A percentile compares a stretch with the other conserved stretches of the same genome.
phyloP scores from a whole-genome alignment of 345 rosid genomes.

The Populus pruinosa region DNA sequence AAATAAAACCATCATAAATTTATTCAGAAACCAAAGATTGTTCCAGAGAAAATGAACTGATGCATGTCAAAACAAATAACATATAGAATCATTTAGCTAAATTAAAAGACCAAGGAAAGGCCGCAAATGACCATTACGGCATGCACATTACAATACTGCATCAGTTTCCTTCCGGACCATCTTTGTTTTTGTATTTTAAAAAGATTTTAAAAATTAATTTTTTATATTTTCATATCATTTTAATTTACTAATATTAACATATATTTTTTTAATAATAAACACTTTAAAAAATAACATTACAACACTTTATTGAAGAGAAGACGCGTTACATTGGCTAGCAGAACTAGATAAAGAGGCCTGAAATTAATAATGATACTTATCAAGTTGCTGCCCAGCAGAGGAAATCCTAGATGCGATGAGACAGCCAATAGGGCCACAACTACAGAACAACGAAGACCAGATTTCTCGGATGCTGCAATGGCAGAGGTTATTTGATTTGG shows the following conservation, averaged over 20 bases:
- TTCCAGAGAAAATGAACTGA: neutral
- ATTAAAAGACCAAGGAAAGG: conserved; percentile 33
- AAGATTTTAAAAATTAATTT: too few species aligned
- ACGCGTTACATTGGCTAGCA: conserved; percentile 57
- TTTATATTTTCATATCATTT: too few species aligned
- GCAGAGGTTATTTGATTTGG: conserved; percentile 56
- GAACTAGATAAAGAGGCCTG: conserved; percentile 64
- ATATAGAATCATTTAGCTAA: conserved; percentile 6
- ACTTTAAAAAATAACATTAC: too few species aligned
- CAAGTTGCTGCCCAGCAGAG: conserved; percentile 38
- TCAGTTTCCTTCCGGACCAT: too few species aligned
- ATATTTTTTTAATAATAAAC: too few species aligned
- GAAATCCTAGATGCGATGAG: conserved; percentile 51
- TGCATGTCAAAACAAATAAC: neutral
- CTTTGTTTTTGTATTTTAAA: too few species aligned
- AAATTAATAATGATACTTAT: conserved; percentile 41
- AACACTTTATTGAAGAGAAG: conserved; percentile 32
- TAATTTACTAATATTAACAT: too few species aligned
- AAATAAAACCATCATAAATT: neutral
- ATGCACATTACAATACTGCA: conserved; percentile 59
- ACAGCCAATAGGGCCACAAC: conserved; percentile 49
- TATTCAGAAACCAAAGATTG: neutral
- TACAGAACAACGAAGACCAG: conserved; percentile 49
- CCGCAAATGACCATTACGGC: conserved; percentile 55
- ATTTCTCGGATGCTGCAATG: conserved; percentile 42